phyloP scores from a whole-genome alignment of 495 filamentous ascomycete genomes.

The Penicillium mononematosum region DNA sequence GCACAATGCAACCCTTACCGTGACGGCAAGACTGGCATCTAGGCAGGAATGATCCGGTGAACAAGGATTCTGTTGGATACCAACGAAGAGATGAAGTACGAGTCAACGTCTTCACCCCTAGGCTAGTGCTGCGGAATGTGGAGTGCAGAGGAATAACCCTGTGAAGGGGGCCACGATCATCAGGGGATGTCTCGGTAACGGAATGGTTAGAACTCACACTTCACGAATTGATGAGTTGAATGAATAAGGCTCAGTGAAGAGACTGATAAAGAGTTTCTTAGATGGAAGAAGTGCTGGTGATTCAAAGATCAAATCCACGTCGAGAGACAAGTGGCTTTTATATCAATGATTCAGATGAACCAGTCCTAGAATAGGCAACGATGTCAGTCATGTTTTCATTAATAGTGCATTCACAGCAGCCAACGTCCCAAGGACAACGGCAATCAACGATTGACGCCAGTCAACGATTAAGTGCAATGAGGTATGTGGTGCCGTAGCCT shows the following conservation, averaged over 20 bases:
- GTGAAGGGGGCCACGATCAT: slow-evolving; percentile 46
- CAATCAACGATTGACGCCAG: slow-evolving; percentile 5
- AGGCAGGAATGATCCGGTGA: slow-evolving; percentile 52
- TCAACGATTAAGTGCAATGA: neutral
- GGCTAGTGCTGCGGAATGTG: slow-evolving; percentile 55
- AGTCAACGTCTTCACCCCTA: slow-evolving; percentile 71
- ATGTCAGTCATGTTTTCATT: slow-evolving; percentile 2
- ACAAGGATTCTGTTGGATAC: slow-evolving; percentile 40
- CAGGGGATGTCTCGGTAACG: slow-evolving; percentile 38
- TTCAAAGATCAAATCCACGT: slow-evolving; percentile 24
- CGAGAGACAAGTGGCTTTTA: slow-evolving; percentile 7
- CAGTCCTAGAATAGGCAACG: slow-evolving; percentile 10
- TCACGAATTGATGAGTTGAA: slow-evolving; percentile 37
- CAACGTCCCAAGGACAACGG: slow-evolving; percentile 2
- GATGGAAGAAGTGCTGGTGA: slow-evolving; percentile 18
- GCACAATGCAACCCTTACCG: slow-evolving; percentile 63
- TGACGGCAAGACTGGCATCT: slow-evolving; percentile 59
- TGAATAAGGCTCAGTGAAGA: slow-evolving; percentile 18
- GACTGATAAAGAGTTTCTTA: slow-evolving; percentile 19
- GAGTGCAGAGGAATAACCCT: slow-evolving; percentile 46
- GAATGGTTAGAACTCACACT: slow-evolving; percentile 42
- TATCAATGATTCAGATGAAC: slow-evolving; percentile 12
- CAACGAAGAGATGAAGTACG: slow-evolving; percentile 60
- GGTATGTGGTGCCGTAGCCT: slow-evolving; percentile 31
- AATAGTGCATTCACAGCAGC: neutral